These are phyloP conservation scores for Bretziella fagacearum DNA, from an alignment of 2,329 filamentous ascomycete genomes.

Conservation along the genomic window DNA sequence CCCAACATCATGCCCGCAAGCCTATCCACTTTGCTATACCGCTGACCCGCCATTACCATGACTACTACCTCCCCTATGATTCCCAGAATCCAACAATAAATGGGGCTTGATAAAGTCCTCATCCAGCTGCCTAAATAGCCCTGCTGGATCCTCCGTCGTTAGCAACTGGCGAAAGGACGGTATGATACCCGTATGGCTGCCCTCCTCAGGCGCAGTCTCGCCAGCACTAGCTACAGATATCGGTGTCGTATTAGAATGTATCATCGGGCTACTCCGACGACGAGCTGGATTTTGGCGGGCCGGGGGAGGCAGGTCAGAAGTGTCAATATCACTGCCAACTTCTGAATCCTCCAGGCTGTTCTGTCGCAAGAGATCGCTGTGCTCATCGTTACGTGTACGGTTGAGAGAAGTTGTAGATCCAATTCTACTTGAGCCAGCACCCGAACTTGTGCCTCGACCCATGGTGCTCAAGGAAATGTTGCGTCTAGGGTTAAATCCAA, in stretches of 20 bases:
- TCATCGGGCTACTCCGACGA: slow-evolving; percentile 15
- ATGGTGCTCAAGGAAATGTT: slow-evolving; percentile 43
- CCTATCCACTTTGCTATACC: background rate
- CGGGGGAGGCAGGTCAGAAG: slow-evolving; percentile 47
- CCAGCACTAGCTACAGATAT: slow-evolving; percentile 13
- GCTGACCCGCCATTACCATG: slow-evolving; percentile 19
- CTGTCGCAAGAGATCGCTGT: slow-evolving; percentile 24
- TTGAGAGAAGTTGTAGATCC: slow-evolving; percentile 32
- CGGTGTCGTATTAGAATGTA: slow-evolving; percentile 12
- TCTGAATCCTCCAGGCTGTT: slow-evolving; percentile 36
- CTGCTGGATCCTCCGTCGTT: slow-evolving; percentile 72
- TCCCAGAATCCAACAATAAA: slow-evolving; percentile 50
- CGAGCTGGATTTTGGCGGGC: slow-evolving; percentile 29
- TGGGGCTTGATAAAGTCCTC: slow-evolving; percentile 93
- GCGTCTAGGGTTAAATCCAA: slow-evolving; percentile 60
- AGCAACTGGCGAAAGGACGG: slow-evolving; percentile 61
- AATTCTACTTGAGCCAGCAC: slow-evolving; percentile 17
- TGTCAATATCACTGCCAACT: slow-evolving; percentile 47
- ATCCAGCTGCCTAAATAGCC: slow-evolving; percentile 80
- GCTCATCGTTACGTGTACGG: slow-evolving; percentile 31
- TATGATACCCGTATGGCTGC: slow-evolving; percentile 1
- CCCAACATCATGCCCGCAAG: background rate
- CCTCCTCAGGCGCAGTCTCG: background rate
- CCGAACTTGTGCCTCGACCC: slow-evolving; percentile 18
- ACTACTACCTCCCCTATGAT: slow-evolving; percentile 26